A percentile compares a stretch with the other conserved stretches of the same genome.
Evolutionary conservation across 352 stramenopile species (phyloP).

Genomic region (Pythium phragmitis): DNA sequence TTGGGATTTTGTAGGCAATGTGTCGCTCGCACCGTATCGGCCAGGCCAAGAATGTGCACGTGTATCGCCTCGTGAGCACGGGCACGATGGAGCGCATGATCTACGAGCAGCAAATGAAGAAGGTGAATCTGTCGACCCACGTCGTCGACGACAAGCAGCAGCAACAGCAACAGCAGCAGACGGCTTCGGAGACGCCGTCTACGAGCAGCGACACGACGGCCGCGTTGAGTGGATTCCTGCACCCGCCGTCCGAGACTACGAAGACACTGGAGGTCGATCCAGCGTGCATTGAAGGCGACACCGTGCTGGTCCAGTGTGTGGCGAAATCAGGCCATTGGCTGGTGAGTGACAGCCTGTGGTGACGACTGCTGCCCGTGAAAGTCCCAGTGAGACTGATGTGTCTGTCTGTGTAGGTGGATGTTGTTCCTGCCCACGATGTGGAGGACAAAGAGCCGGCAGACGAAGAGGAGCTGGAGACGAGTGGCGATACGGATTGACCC

Average conservation of each 20-base stretch:
- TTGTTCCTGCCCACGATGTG: constrained; percentile 44
- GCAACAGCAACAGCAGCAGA: background rate
- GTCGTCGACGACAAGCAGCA: constrained; percentile 61
- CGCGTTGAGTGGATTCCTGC: constrained; percentile 60
- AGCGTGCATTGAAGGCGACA: constrained; percentile 42
- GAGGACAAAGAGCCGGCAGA: constrained; percentile 19
- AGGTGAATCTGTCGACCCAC: constrained; percentile 73
- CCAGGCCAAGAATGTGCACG: constrained; percentile 85
- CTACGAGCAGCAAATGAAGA: constrained; percentile 90
- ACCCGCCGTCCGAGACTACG: constrained; percentile 38
- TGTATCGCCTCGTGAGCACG: constrained; percentile 92
- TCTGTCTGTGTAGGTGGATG: constrained; percentile 33
- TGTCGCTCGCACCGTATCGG: constrained; percentile 91
- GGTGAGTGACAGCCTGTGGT: constrained; percentile 19
- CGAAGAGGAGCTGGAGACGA: constrained; percentile 14
- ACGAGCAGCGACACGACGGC: constrained; percentile 1
- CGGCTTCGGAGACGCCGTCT: constrained; percentile 7
- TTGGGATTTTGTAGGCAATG: constrained; percentile 69
- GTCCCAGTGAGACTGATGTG: background rate
- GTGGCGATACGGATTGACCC: background rate
- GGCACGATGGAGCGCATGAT: constrained; percentile 93
- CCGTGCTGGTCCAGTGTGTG: constrained; percentile 60
- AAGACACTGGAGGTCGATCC: constrained; percentile 38
- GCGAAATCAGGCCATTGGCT: constrained; percentile 59
- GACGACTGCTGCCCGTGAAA: too few relatives aligned